phyloP scores from a whole-genome alignment of 768 basidiomycete species.

The Boletus pseudopeckii region DNA sequence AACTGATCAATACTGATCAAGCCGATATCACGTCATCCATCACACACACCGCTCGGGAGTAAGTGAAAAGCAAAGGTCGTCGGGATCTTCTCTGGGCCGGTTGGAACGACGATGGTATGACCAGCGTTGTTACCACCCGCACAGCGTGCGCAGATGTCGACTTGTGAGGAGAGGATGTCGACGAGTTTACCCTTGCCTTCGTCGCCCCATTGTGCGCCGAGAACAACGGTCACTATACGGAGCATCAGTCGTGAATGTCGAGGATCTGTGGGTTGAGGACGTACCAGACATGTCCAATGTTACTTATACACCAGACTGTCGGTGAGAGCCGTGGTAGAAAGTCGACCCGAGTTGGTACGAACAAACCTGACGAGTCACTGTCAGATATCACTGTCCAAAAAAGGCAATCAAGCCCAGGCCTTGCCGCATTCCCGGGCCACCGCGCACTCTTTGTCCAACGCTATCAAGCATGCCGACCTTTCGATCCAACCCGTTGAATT shows the following conservation, averaged over 20 bases:
- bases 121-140: constrained; percentile 99
- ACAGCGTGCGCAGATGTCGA: constrained; percentile 92
- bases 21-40: neutral
- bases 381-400: constrained; percentile 6
- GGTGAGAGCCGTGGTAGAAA: constrained; percentile 14
- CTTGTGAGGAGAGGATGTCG: constrained; percentile 87
- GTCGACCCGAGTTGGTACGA: constrained; percentile 4
- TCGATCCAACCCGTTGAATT: constrained; percentile 38
- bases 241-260: constrained; percentile 6
- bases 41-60: constrained; percentile 74
- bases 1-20: neutral
- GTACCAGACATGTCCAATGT: constrained; percentile 23
- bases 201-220: constrained; percentile 91
- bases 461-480: constrained; percentile 46
- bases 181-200: constrained; percentile 96
- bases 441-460: neutral
- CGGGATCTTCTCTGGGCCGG: constrained; percentile 62
- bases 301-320: neutral
- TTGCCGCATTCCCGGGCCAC: no score
- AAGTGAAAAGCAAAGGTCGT: constrained; percentile 95
- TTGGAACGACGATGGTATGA: constrained; percentile 90
- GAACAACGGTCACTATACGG: constrained; percentile 60
- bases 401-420: constrained; percentile 8
- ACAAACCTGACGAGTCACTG: no score
- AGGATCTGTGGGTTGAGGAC: neutral